These are phyloP conservation scores for Gremmenia infestans DNA, from an alignment of 2,329 filamentous ascomycete genomes.

Conservation along the genomic window DNA sequence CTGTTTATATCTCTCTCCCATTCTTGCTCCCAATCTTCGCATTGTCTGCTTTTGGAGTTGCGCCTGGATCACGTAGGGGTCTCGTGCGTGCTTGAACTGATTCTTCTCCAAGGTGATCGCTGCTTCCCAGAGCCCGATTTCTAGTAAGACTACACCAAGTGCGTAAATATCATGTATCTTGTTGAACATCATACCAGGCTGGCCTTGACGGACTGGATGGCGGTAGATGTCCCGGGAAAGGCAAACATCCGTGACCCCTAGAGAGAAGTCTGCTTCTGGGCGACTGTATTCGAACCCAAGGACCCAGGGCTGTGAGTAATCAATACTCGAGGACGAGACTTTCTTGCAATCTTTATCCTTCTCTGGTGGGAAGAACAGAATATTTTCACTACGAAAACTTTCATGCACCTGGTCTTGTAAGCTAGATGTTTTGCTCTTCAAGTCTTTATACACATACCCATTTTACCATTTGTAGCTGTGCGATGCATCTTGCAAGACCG, in stretches of 20 bases:
- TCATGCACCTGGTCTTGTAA: constrained; percentile 5
- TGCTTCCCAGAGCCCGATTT: constrained; percentile 45
- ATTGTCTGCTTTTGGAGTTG: constrained; percentile 21
- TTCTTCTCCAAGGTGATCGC: constrained; percentile 25
- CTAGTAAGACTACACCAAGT: constrained; percentile 48
- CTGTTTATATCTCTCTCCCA: constrained; percentile 33
- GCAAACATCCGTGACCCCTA: background rate
- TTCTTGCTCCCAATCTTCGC: constrained; percentile 21
- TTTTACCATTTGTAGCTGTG: constrained; percentile 4
- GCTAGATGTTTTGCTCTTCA: background rate
- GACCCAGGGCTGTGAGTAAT: constrained; percentile 5
- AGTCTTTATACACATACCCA: background rate
- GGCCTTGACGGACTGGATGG: constrained; percentile 44
- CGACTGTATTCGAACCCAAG: constrained; percentile 10
- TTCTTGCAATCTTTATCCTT: background rate
- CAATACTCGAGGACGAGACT: background rate
- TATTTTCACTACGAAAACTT: constrained; percentile 10
- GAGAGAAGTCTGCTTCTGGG: constrained; percentile 6
- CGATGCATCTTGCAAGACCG: background rate
- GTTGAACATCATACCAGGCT: constrained; percentile 35
- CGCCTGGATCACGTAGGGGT: constrained; percentile 18
- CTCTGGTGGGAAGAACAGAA: constrained; percentile 6
- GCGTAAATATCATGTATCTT: constrained; percentile 56
- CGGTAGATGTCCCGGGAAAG: constrained; percentile 42
- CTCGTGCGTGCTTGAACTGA: background rate